Evolutionary conservation across 108 stramenopile genomes (phyloP).

Genomic region (Nannochloropsis oceanica): DNA sequence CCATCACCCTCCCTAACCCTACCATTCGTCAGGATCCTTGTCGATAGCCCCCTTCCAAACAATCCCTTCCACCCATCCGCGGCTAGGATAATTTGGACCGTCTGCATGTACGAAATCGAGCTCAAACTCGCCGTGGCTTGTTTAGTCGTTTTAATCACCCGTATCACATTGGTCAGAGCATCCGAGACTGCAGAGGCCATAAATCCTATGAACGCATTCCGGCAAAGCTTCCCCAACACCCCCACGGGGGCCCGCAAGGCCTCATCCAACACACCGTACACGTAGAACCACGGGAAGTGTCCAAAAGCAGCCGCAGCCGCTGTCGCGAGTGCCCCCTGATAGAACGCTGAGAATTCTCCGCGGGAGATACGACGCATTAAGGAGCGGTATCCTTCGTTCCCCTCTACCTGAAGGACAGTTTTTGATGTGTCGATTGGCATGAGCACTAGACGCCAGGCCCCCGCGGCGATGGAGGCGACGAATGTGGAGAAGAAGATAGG

Average conservation of each 20-base stretch:
- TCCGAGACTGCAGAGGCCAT: slow-evolving; percentile 25
- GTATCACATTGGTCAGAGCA: slow-evolving; percentile 24
- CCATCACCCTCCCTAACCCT: background rate
- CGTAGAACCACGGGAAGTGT: slow-evolving; percentile 58
- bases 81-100: slow-evolving; percentile 1
- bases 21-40: slow-evolving; percentile 30
- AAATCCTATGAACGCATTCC: slow-evolving; percentile 36
- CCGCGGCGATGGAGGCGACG: slow-evolving; percentile 59
- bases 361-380: slow-evolving; percentile 34
- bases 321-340: slow-evolving; percentile 59
- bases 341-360: slow-evolving; percentile 50
- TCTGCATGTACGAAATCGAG: slow-evolving; percentile 6
- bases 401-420: slow-evolving; percentile 84
- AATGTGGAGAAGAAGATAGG: slow-evolving; percentile 58
- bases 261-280: slow-evolving; percentile 57
- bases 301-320: slow-evolving; percentile 63
- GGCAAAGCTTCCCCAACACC: background rate
- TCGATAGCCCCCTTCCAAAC: slow-evolving; percentile 23
- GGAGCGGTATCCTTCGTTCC: background rate
- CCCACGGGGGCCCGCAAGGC: slow-evolving; percentile 3
- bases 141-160: slow-evolving; percentile 27
- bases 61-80: slow-evolving; percentile 20
- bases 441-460: slow-evolving; percentile 62
- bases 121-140: slow-evolving; percentile 12
- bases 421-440: slow-evolving; percentile 89